Evolutionary conservation across 2,329 filamentous ascomycete genomes (phyloP).

Genomic region (Diaporthe aspalathi): DNA sequence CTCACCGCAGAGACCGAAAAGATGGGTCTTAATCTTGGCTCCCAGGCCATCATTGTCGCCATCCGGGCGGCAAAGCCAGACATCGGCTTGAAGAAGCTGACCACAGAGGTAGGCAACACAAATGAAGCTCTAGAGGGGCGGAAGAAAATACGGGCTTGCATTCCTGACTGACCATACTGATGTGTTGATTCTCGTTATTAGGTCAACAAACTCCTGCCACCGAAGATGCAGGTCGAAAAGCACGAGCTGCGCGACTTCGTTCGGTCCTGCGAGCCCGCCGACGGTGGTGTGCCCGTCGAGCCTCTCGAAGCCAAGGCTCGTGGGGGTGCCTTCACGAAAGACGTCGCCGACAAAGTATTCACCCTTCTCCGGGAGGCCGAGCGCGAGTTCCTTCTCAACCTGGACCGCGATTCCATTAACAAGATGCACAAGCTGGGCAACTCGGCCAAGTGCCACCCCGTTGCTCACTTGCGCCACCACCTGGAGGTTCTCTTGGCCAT

Average conservation of each 20-base stretch:
- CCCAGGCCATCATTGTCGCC: neutral
- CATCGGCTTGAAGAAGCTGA: neutral
- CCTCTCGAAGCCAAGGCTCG: neutral
- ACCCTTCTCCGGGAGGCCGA: neutral
- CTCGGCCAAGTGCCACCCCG: neutral
- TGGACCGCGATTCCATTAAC: neutral
- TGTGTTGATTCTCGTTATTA: neutral
- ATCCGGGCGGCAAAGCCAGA: neutral
- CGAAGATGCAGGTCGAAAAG: neutral
- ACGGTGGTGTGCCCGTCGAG: neutral
- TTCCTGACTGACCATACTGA: neutral
- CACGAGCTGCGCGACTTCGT: neutral
- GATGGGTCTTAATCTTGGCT: neutral
- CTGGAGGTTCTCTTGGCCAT: neutral
- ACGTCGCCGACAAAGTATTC: neutral
- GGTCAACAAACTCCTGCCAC: constrained; percentile 20
- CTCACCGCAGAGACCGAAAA: neutral
- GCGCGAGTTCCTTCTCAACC: constrained; percentile 1
- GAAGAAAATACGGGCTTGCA: neutral
- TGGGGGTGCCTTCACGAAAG: neutral
- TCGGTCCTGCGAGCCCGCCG: neutral
- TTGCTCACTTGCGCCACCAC: neutral
- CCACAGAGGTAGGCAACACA: neutral
- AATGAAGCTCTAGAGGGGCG: too few species aligned
- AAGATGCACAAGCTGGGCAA: neutral